Conservation (phyloP, 2,329 filamentous ascomycete genomes). For the Diaporthe helianthi region DNA sequence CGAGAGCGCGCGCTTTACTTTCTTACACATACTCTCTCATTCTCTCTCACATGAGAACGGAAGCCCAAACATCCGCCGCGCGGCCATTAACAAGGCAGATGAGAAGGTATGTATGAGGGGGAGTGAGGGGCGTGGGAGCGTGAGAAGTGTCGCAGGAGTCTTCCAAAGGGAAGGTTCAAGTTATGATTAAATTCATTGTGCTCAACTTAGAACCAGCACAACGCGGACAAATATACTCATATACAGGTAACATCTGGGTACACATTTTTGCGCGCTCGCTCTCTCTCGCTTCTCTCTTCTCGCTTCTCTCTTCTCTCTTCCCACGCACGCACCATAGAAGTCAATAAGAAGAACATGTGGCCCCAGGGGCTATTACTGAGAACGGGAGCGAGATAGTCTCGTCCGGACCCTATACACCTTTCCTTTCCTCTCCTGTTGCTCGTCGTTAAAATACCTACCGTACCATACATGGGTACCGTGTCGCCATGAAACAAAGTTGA, state of each 20-base stretch:
- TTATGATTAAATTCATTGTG: constrained; percentile 19
- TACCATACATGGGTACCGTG: not conserved
- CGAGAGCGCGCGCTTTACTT: not conserved
- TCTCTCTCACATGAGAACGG: not conserved
- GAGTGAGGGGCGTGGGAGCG: no score
- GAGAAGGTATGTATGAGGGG: no score
- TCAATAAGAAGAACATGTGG: not conserved
- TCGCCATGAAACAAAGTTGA: not conserved
- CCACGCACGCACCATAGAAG: not conserved
- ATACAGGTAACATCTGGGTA: not conserved
- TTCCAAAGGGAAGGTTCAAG: not conserved
- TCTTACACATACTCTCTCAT: not conserved
- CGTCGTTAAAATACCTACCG: not conserved
- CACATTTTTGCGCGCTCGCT: not conserved
- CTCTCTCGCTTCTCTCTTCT: not conserved
- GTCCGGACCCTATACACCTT: no score
- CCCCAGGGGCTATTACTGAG: not conserved
- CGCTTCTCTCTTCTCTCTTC: not conserved
- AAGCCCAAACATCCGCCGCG: not conserved
- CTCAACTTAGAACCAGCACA: constrained; percentile 5
- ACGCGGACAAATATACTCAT: not conserved
- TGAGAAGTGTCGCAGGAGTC: not conserved
- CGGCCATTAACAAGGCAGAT: not conserved
- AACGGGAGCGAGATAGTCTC: not conserved
- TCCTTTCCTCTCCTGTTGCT: not conserved